Base-by-base conservation (phyloP, 805 yeast genomes). In the Candida pseudofarinosa region DNA sequence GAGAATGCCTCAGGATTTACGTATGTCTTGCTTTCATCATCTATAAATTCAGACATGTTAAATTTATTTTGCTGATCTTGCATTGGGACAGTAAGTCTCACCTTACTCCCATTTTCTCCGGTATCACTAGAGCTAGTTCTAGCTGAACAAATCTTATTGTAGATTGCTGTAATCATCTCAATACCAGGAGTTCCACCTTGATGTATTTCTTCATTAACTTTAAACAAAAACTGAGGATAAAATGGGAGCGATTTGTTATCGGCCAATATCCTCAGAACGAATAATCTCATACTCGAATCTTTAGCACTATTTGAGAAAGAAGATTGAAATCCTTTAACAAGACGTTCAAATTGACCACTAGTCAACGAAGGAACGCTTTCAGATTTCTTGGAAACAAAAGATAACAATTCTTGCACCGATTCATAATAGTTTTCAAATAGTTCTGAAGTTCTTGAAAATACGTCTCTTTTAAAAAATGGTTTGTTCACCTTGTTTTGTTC, bases 41-140 rank as follows among this genome's bases (percentile, higher is more conserved):
- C 28, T 23, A 23, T 23, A 10, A 23, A 23, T 8, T 54, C 58
- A 19, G 46, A 36, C 26, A 59, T 50, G 42, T 53, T 51, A 40
- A 59, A 59, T 18, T 50, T 53, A 23, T 48, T 47, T 23, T 47
- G 26, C n/a, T 26, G 4, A 4, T 37, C 39, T 13, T n/a, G 17
- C 15, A 37, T 6, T 26, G 39, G 39, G 19, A 37, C 19, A 13
- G 39, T 19, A 19, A 37, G 14, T 17, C 23, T 37, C n/a, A 16
- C 26, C 23, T 37, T 37, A 5, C 28, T 35, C 19, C 20, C 28
- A 35, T 13, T 19, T 12, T 10, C 14, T 17, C 12, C 14, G n/a
- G 38, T 13, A 19, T 18, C 28, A 14, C 23, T n/a, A 13, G 38
- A 3, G 16, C 16, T 8, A 16, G 14, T 14, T 33, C 36, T 13